These are phyloP conservation scores for Barnettozyma populi DNA, from an alignment of 805 yeast genomes.

Conservation along the genomic window DNA sequence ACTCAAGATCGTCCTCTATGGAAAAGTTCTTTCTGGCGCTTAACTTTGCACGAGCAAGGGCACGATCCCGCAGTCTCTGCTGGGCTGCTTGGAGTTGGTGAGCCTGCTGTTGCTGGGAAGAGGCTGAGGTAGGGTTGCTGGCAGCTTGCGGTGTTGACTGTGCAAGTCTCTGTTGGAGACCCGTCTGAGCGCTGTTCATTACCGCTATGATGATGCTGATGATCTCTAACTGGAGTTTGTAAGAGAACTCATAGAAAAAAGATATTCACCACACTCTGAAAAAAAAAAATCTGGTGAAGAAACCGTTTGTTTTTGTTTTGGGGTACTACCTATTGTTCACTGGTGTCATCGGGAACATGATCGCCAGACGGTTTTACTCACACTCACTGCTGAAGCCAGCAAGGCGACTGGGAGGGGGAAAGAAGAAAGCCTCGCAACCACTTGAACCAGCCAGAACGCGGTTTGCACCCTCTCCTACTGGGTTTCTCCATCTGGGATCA, in stretches of 20 bases:
- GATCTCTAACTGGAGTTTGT: neutral
- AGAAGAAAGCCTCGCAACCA: conserved; percentile 14
- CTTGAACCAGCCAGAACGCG: conserved; percentile 70
- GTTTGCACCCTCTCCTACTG: conserved; percentile 98
- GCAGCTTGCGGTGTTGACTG: neutral
- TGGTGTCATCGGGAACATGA: neutral
- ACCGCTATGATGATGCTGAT: neutral
- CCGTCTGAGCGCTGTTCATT: neutral
- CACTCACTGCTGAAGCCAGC: conserved; percentile 5
- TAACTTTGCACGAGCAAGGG: conserved; percentile 41
- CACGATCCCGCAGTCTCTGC: conserved; percentile 17
- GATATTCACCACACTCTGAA: neutral
- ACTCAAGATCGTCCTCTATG: conserved; percentile 65
- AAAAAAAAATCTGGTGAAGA: neutral
- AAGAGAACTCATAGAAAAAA: neutral
- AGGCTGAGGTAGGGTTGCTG: neutral
- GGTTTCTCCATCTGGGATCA: conserved; percentile 89
- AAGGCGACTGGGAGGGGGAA: conserved; percentile 5
- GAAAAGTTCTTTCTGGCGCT: conserved; percentile 67
- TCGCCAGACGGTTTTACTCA: conserved; percentile 4
- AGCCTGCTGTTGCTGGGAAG: conserved; percentile 10
- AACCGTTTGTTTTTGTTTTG: neutral
- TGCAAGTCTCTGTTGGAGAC: neutral
- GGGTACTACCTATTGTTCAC: neutral
- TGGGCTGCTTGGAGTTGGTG: conserved; percentile 14